phyloP scores from a whole-genome alignment of 176 grass and related monocot species.

The Paspalum vaginatum region DNA sequence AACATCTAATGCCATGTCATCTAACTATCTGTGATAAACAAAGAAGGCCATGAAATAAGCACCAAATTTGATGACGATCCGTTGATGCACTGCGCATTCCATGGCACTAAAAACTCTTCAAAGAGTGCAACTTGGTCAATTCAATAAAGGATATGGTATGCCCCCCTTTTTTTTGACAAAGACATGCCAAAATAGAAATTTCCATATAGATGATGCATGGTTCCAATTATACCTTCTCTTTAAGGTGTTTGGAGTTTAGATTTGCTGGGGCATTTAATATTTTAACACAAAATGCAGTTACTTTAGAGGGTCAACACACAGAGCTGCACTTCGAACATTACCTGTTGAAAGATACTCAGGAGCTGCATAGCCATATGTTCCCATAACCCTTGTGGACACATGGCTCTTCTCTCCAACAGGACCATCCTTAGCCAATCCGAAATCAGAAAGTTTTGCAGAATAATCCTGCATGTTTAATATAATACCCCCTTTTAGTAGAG shows the following conservation, averaged over 20 bases:
- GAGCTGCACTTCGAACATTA: constrained; percentile 41
- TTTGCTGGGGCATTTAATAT: background rate
- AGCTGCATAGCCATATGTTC: constrained; percentile 92
- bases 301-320: background rate
- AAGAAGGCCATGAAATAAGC: background rate
- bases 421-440: constrained; percentile 93
- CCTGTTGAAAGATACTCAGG: constrained; percentile 95
- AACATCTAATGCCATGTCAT: background rate
- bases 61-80: background rate
- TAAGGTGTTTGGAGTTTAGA: background rate
- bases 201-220: background rate
- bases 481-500: constrained; percentile 29
- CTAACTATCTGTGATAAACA: background rate
- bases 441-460: constrained; percentile 94
- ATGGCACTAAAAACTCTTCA: background rate
- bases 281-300: constrained; percentile 11
- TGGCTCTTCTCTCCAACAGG: constrained; percentile 87
- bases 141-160: background rate
- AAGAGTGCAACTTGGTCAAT: background rate
- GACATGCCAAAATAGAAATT: background rate
- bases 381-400: constrained; percentile 90
- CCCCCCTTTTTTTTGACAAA: background rate
- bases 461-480: constrained; percentile 64
- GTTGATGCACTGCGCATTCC: background rate
- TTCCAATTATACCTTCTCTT: background rate